phyloP scores from a whole-genome alignment of 2,329 filamentous ascomycete genomes.

The Didymosphaeria variabile region DNA sequence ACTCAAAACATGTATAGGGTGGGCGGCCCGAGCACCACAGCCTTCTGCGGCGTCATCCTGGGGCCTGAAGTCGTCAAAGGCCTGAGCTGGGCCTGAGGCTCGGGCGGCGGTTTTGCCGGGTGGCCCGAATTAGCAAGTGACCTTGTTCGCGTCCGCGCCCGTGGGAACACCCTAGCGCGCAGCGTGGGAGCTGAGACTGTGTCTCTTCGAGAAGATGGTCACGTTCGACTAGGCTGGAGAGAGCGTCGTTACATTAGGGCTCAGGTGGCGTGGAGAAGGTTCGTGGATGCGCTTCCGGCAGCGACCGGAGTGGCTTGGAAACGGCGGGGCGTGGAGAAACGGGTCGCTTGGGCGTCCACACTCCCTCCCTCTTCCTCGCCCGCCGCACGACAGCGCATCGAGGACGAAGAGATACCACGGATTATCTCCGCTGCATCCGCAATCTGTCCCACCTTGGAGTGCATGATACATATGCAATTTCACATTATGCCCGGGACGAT shows the following conservation, averaged over 20 bases:
- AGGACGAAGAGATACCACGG: background rate
- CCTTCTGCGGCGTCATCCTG: background rate
- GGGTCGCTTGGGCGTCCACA: constrained; percentile 3
- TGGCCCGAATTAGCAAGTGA: constrained; percentile 7
- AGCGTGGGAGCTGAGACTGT: background rate
- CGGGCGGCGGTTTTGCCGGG: background rate
- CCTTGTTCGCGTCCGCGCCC: background rate
- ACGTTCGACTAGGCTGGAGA: background rate
- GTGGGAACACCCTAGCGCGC: background rate
- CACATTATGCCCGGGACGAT: background rate
- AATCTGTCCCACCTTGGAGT: background rate
- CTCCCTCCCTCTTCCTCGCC: background rate
- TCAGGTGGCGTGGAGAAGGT: background rate
- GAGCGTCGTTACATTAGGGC: background rate
- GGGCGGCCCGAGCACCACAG: constrained; percentile 10
- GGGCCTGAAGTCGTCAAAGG: background rate
- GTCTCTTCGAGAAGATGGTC: background rate
- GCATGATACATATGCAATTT: background rate
- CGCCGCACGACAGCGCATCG: background rate
- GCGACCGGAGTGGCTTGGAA: constrained; percentile 5
- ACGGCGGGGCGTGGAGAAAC: constrained; percentile 5
- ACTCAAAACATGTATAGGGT: constrained; percentile 4
- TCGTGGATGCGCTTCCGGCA: constrained; percentile 4
- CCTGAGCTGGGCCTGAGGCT: constrained; percentile 5
- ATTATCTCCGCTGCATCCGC: background rate